A percentile compares a stretch with the other conserved stretches of the same genome.
Conservation (phyloP, 805 yeast species). For the Saccharomycopsis fermentans region DNA sequence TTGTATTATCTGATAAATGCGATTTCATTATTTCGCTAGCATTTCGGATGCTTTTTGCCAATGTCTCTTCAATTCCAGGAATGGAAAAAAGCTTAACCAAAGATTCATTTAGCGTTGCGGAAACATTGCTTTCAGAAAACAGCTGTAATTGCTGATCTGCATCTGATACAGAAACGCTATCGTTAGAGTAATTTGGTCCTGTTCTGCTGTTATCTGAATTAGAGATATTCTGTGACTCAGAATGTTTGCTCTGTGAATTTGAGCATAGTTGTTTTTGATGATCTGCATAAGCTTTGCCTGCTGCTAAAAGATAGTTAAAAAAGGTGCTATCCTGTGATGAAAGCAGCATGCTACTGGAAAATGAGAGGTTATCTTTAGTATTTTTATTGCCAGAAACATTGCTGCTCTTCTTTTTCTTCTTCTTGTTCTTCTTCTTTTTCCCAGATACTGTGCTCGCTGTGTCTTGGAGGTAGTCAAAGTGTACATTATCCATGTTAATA, state of each 20-base stretch:
- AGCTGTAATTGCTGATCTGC: neutral
- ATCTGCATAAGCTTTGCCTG: neutral
- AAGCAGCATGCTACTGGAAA: neutral
- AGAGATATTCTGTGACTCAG: too few species aligned
- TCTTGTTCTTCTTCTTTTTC: neutral
- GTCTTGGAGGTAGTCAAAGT: neutral
- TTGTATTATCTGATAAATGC: neutral
- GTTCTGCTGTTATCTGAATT: too few species aligned
- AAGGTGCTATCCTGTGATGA: neutral
- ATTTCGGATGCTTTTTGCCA: neutral
- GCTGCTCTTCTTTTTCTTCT: neutral
- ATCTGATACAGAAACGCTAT: neutral
- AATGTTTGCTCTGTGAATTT: neutral
- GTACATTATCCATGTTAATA: neutral
- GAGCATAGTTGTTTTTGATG: neutral
- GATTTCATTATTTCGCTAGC: neutral
- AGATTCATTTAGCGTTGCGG: neutral
- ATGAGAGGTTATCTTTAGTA: neutral
- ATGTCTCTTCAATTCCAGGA: neutral
- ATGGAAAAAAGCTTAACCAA: neutral
- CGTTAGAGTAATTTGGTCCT: too few species aligned
- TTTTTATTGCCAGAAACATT: neutral
- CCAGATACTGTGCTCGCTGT: neutral
- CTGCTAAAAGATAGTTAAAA: neutral
- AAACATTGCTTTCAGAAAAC: neutral